Evolutionary conservation across 257 asterid species (phyloP), one percentile per base, ranked within the genome.

Genomic region (Eucommia ulmoides): DNA sequence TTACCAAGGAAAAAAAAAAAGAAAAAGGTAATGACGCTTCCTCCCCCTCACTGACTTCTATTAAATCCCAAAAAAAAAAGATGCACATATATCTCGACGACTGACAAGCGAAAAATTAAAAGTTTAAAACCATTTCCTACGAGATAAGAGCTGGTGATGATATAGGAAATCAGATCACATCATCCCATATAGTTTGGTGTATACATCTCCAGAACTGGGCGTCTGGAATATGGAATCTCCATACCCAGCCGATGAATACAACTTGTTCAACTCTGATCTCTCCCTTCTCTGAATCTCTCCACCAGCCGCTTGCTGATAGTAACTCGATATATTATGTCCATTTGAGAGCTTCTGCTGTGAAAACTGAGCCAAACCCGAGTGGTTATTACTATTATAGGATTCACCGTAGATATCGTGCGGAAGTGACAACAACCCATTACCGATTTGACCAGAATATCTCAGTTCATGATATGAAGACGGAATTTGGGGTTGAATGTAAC

Each of bases 131-230:
- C n/a, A n/a, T n/a, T n/a, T n/a, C n/a, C n/a, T n/a, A n/a, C n/a
- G n/a, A n/a, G n/a, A n/a, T n/a, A n/a, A n/a, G n/a, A n/a, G n/a
- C n/a, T n/a, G n/a, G n/a, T n/a, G n/a, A n/a, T n/a, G n/a, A n/a
- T n/a, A n/a, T n/a, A n/a, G n/a, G n/a, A n/a, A n/a, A n/a, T n/a
- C n/a, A n/a, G n/a, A n/a, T n/a, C n/a, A n/a, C n/a, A n/a, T n/a
- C 92, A 70, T 75, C 59, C 83, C 79, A 53, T 73, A 79, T 35
- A 77, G 76, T 70, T 76, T 73, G 62, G 65, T 65, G 76, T 74
- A 80, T 70, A 74, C 71, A 65, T 87, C 94, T 1, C 88, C 77
- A 16, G 91, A 68, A 68, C 67, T 71, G 51, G 75, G 23, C 72
- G 60, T 66, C 66, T 58, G 69, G 47, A 70, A 70, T 79, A 61